Percentiles rank a stretch among this genome's conserved stretches.
Conservation (phyloP, 306 rosid genomes). For the Prunus mongolica region DNA sequence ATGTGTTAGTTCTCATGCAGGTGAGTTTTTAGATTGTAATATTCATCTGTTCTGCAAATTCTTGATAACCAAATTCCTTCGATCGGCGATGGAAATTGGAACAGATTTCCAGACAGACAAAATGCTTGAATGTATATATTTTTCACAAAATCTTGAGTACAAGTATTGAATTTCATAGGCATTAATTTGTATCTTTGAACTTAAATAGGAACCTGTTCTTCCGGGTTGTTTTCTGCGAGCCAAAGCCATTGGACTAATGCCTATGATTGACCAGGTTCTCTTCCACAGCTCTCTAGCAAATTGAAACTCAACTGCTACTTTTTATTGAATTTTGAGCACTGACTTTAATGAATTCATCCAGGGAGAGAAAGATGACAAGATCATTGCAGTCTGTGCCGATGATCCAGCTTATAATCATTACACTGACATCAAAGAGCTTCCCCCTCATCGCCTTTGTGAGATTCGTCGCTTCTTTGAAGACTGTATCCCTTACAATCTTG, state of each 20-base stretch:
- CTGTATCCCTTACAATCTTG: constrained; percentile 52
- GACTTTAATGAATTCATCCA: constrained; percentile 18
- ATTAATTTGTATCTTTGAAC: constrained; percentile 14
- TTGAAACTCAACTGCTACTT: constrained; percentile 1
- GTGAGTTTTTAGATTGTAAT: constrained; percentile 21
- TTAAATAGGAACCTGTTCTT: constrained; percentile 64
- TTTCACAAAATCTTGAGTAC: no score
- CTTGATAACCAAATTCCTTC: not conserved
- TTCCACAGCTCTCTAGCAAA: constrained; percentile 5
- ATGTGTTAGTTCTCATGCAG: constrained; percentile 96
- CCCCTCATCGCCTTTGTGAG: constrained; percentile 87
- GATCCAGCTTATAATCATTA: constrained; percentile 93
- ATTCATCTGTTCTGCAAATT: not conserved
- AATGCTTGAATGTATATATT: not conserved
- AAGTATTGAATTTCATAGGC: not conserved
- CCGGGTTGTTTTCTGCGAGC: constrained; percentile 82
- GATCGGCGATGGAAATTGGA: not conserved
- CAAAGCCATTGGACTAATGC: constrained; percentile 78
- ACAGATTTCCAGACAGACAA: not conserved
- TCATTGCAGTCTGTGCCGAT: constrained; percentile 92
- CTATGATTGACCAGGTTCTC: constrained; percentile 79
- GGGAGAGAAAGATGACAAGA: constrained; percentile 97
- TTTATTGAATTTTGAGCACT: not conserved
- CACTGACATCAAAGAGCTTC: constrained; percentile 63
- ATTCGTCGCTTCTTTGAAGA: constrained; percentile 96